Evolutionary conservation across 176 grass and related monocot genomes (phyloP).

Genomic region (Aegilops speltoides): DNA sequence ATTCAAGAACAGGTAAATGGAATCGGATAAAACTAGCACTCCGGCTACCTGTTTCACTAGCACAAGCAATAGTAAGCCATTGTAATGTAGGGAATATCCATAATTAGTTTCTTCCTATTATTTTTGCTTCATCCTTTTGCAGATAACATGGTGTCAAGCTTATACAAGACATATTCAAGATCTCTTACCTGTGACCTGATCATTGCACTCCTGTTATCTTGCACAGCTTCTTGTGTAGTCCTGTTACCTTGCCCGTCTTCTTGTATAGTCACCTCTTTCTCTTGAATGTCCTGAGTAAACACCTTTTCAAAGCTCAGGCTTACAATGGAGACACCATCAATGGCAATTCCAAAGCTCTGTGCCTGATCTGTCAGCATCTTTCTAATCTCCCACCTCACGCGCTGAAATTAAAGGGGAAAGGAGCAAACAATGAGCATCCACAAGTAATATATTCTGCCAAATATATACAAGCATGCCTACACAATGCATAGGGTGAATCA

Average conservation of each 20-base stretch:
- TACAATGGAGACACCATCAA: constrained; percentile 79
- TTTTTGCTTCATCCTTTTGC: not conserved
- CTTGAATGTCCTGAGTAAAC: constrained; percentile 64
- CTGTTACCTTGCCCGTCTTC: constrained; percentile 81
- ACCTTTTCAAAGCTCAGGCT: constrained; percentile 80
- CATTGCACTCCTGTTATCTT: constrained; percentile 44
- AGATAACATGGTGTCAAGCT: not conserved
- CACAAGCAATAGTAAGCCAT: no score
- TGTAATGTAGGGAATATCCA: not conserved
- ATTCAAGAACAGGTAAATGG: no score
- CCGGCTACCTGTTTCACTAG: no score
- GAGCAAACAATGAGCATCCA: not conserved
- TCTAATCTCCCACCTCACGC: constrained; percentile 78
- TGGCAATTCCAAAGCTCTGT: constrained; percentile 65
- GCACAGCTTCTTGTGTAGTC: no score
- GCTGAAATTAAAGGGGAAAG: constrained; percentile 17
- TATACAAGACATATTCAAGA: not conserved
- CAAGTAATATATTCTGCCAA: constrained; percentile 1
- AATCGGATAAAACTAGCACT: no score
- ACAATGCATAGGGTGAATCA: not conserved
- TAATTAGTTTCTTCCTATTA: not conserved
- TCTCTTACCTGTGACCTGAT: constrained; percentile 70
- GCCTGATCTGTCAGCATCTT: constrained; percentile 80
- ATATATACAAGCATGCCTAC: constrained; percentile 10
- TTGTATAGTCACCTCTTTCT: constrained; percentile 83